Evolutionary conservation across 208 protist genomes (phyloP), one percentile per base, ranked within the genome.

Genomic region (Crithidia fasciculata): DNA sequence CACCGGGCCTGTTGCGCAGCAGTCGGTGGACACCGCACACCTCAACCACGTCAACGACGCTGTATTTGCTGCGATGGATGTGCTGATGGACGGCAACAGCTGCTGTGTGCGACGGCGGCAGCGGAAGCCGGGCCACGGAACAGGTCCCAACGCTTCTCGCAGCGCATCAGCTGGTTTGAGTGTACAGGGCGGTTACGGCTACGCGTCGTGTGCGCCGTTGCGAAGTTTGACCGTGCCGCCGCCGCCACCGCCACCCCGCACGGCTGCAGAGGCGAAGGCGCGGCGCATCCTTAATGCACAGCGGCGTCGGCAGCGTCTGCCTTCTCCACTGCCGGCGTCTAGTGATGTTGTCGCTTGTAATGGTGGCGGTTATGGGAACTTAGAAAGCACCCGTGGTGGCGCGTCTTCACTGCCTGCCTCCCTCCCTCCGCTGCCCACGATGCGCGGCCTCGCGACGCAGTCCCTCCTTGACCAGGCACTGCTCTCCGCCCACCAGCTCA

Each of bases 31-130:
- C 56, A 40, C 44, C 3, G 19, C 44, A 43, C 64, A 76, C 39
- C 66, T 87, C 1, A 56, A 72, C 19, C 39, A 36, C 10, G 37
- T 88, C 12, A 57, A 49, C 55, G 53, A 54, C 13, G 44, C 71
- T 8, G 78, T 80, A 2, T 94, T 85, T 64, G 75, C 74, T 10
- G 66, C 73, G 5, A 74, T 94, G 59, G 85, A 93, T 68, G 78
- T 95, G n/a, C 63, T 74, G 15, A 75, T 95, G 78, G 90, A 95
- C 64, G 90, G 88, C 13, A 95, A 95, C 61, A 85, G 81, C 60
- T 81, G 79, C 52, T 83, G 77, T 50, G 54, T 93, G 50, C 85
- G 83, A 41, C 81, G 70, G n/a, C 85, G 88, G 15, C 69, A 68
- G 19, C 69, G 64, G 9, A 41, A n/a, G 49, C 44, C 69, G 28